Conservation (phyloP, 2,329 filamentous ascomycete genomes). For the Purpureocillium takamizusanense region DNA sequence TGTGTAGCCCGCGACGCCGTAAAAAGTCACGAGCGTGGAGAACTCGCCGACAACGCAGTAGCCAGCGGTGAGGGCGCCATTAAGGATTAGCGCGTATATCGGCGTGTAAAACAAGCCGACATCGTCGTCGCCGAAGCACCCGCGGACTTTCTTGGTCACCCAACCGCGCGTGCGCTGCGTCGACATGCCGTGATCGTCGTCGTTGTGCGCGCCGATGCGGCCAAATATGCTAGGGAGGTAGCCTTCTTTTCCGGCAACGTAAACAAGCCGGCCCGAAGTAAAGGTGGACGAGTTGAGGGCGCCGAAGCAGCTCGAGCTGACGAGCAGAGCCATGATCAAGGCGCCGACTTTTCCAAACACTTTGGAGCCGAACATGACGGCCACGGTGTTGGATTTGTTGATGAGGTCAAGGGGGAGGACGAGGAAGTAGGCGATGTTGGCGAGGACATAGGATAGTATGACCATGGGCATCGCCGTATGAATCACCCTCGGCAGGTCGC, state of each 20-base stretch:
- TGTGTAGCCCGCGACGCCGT: conserved; percentile 91
- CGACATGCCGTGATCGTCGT: conserved; percentile 26
- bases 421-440: conserved; percentile 89
- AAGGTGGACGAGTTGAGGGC: conserved; percentile 92
- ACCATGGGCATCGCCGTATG: conserved; percentile 95
- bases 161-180: conserved; percentile 43
- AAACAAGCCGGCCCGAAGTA: conserved; percentile 84
- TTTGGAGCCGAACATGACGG: conserved; percentile 82
- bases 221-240: conserved; percentile 82
- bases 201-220: conserved; percentile 60
- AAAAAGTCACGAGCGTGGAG: conserved; percentile 85
- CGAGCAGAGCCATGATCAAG: conserved; percentile 77
- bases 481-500: conserved; percentile 88
- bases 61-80: conserved; percentile 59
- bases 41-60: conserved; percentile 90
- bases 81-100: conserved; percentile 83
- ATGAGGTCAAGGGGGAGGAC: conserved; percentile 76
- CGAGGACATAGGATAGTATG: conserved; percentile 80
- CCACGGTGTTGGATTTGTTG: conserved; percentile 88
- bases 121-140: conserved; percentile 65
- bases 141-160: conserved; percentile 48
- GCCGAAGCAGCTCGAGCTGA: conserved; percentile 87
- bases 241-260: conserved; percentile 89
- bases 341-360: conserved; percentile 82
- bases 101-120: conserved; percentile 85